Conservation (phyloP, 257 asterid species). For the Solanum etuberosum region DNA sequence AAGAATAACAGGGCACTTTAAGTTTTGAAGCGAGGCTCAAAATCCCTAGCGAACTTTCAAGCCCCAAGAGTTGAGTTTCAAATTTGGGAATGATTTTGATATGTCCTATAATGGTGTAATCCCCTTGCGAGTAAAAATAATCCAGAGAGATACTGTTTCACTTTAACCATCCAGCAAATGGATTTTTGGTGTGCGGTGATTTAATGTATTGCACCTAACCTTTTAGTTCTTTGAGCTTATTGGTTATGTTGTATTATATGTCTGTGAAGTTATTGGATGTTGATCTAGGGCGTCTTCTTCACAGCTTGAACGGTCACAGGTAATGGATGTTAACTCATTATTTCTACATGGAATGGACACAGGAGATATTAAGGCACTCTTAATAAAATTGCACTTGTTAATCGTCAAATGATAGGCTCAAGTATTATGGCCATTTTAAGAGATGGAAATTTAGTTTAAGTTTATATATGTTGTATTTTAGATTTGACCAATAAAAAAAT, state of each 20-base stretch:
- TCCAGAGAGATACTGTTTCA: not conserved
- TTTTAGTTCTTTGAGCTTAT: not conserved
- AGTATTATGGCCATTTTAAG: no score
- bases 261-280: slow-evolving; percentile 66
- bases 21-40: no score
- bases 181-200: no score
- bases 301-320: slow-evolving; percentile 86
- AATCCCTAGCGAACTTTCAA: not conserved
- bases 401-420: not conserved
- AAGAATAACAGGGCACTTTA: no score
- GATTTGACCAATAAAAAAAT: no score
- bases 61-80: not conserved
- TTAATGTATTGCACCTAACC: no score
- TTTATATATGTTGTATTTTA: no score
- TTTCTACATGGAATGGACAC: not conserved
- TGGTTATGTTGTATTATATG: not conserved
- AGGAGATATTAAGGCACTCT: not conserved
- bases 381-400: not conserved
- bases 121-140: not conserved
- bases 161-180: not conserved
- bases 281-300: slow-evolving; percentile 53
- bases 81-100: not conserved
- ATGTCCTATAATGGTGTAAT: not conserved
- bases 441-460: no score
- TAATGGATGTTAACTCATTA: slow-evolving; percentile 1